A percentile compares a stretch with the other conserved stretches of the same genome.
phyloP scores from a whole-genome alignment of 495 filamentous ascomycete species.

The Hyaloscypha bicolor region DNA sequence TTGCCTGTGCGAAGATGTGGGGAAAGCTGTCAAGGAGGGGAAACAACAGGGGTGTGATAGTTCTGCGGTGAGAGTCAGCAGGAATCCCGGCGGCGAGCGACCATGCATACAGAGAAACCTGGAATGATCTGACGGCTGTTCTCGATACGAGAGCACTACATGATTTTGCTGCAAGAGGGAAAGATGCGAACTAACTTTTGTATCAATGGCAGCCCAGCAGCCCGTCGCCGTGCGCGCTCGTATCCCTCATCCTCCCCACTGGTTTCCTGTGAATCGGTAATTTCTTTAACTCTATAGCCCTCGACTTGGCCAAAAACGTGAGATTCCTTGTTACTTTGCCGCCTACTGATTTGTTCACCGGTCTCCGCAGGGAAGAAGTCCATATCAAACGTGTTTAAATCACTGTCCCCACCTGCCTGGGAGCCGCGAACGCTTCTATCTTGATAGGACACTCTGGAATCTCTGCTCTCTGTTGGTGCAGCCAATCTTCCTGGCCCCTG shows the following conservation, averaged over 20 bases:
- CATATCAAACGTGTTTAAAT: conserved; percentile 52
- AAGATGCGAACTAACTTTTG: conserved; percentile 55
- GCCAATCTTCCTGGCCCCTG: conserved; percentile 25
- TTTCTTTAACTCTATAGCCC: conserved; percentile 40
- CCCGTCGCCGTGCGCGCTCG: conserved; percentile 38
- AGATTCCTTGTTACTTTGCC: conserved; percentile 38
- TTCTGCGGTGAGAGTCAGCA: conserved; percentile 38
- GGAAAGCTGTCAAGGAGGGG: conserved; percentile 86
- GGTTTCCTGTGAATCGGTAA: conserved; percentile 33
- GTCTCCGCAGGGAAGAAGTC: conserved; percentile 55
- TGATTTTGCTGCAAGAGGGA: not conserved
- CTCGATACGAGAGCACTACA: conserved; percentile 8
- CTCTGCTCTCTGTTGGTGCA: conserved; percentile 21
- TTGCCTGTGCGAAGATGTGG: conserved; percentile 56
- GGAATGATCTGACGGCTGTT: not conserved
- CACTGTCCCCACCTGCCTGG: conserved; percentile 34
- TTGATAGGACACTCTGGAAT: conserved; percentile 22
- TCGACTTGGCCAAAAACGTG: conserved; percentile 69
- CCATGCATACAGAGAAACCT: conserved; percentile 13
- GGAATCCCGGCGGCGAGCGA: conserved; percentile 4
- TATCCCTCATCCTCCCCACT: conserved; percentile 33
- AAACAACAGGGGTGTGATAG: conserved; percentile 60
- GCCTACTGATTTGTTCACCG: conserved; percentile 25
- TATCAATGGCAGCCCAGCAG: conserved; percentile 52
- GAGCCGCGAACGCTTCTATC: conserved; percentile 23